Conservation (phyloP, 257 asterid species). For the Solanum etuberosum region DNA sequence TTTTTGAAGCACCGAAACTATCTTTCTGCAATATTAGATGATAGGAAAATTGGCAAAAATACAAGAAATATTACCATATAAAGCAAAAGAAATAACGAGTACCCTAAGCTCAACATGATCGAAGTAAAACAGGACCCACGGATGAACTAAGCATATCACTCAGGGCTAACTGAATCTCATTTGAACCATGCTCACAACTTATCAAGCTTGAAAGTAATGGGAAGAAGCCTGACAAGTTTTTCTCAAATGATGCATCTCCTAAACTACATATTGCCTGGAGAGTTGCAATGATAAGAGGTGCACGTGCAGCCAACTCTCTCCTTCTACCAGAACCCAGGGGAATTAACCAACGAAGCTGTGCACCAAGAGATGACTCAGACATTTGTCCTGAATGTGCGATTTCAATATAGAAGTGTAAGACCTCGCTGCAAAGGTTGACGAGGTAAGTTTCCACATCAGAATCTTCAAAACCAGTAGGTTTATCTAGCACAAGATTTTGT, state of each 20-base stretch:
- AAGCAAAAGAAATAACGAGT: constrained; percentile 7
- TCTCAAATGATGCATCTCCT: constrained; percentile 69
- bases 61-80: constrained; percentile 24
- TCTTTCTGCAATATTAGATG: constrained; percentile 23
- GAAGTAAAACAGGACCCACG: constrained; percentile 81
- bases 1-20: constrained; percentile 29
- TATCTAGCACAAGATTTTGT: constrained; percentile 64
- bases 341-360: constrained; percentile 47
- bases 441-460: constrained; percentile 72
- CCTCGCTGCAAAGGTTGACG: constrained; percentile 74
- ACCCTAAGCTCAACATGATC: constrained; percentile 48
- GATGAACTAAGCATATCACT: constrained; percentile 77
- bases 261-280: constrained; percentile 81
- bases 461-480: constrained; percentile 45
- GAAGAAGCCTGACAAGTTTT: constrained; percentile 54
- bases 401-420: constrained; percentile 63
- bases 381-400: constrained; percentile 36
- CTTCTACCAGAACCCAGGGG: constrained; percentile 88
- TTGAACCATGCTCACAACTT: constrained; percentile 94
- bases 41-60: background rate
- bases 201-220: constrained; percentile 77
- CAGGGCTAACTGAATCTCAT: constrained; percentile 77
- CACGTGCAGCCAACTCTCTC: constrained; percentile 88
- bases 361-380: constrained; percentile 26
- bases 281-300: constrained; percentile 74